A percentile compares a stretch with the other conserved stretches of the same genome.
Conservation (phyloP, 257 asterid species). For the Ehretia macrophylla region DNA sequence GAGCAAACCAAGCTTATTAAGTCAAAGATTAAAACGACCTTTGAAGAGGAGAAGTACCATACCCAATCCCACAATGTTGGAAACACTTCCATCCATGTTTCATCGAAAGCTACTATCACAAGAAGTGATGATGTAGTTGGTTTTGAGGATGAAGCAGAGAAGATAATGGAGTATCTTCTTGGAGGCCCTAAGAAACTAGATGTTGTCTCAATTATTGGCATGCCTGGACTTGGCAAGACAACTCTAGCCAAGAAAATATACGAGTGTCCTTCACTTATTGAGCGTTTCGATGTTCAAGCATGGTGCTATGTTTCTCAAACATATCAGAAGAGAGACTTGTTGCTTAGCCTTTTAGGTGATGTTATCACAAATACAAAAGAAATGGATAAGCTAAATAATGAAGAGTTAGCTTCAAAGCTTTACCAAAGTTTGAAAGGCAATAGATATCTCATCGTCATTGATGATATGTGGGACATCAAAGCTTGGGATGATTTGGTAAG, state of each 20-base stretch:
- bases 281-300: not conserved
- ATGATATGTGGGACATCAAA: not conserved
- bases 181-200: too few relatives aligned
- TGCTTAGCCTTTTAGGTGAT: not conserved
- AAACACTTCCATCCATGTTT: too few relatives aligned
- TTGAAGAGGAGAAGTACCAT: too few relatives aligned
- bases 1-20: too few relatives aligned
- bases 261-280: not conserved
- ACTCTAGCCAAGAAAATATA: not conserved
- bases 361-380: too few relatives aligned
- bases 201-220: not conserved
- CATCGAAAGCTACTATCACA: too few relatives aligned
- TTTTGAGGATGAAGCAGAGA: too few relatives aligned
- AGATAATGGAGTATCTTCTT: too few relatives aligned
- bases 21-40: too few relatives aligned
- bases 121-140: too few relatives aligned
- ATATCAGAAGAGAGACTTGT: not conserved
- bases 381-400: too few relatives aligned
- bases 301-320: slow-evolving; percentile 2
- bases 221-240: slow-evolving; percentile 3
- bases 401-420: not conserved
- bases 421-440: not conserved
- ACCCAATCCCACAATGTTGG: too few relatives aligned
- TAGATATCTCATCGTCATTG: not conserved
- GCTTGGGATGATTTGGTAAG: fast-evolving